Evolutionary conservation across 768 basidiomycete species (phyloP), one percentile per base, ranked within the genome.

Genomic region (Phlebiopsis flavidoalba): DNA sequence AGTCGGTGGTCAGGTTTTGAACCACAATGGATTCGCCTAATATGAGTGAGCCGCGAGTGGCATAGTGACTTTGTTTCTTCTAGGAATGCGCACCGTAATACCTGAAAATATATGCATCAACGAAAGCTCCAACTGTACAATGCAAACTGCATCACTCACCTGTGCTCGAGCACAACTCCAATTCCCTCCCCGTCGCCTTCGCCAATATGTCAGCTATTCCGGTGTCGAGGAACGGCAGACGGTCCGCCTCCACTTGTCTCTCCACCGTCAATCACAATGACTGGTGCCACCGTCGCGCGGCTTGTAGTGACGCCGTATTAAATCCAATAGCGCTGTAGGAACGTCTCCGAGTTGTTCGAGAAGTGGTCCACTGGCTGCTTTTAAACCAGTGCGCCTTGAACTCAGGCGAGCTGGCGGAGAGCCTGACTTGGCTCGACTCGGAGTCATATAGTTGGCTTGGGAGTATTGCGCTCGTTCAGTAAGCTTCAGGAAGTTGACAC

Each of bases 261-360:
- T 15, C 96, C 96, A 0, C 93, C 93, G 72, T 98, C 96, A 21
- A 98, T 75, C 1, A 98, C 84, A 65, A 93, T 88, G 21, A 98
- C 92, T 0, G 95, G 96, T 1, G 86, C n/a, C 90, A 48, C 86
- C 85, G 1, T 79, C 73, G 6, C 86, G 80, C 0, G 85, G 79
- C 58, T 82, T 77, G 72, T 95, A 98, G 71, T 92, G 86, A 36
- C 90, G 82, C n/a, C 19, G 84, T 83, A 69, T 88, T 95, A 40
- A n/a, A 95, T 79, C 96, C 96, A 99, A 73, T 93, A 99, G 19
- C 96, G 82, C 69, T 98, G 95, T 55, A 80, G 74, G 74, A 92
- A 98, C 0, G 86, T 91, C 47, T 83, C 80, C 47, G 76, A 74
- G 12, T 76, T 70, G 12, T 76, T 70, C 37, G 77, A 75, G 65